phyloP scores from a whole-genome alignment of 768 basidiomycete genomes.

The Cytidiella melzeri region DNA sequence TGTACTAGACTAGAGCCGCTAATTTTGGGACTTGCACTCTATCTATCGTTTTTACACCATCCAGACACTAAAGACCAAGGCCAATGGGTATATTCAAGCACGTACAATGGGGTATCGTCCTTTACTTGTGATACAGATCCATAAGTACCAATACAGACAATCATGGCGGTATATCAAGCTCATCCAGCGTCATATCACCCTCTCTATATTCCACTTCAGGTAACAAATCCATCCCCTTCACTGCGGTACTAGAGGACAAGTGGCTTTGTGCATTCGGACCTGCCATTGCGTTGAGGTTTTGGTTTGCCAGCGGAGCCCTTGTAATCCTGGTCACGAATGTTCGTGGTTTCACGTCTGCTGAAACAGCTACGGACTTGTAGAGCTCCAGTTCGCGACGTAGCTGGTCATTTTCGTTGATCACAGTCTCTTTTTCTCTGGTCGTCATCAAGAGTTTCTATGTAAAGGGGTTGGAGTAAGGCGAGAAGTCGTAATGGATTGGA shows the following conservation, averaged over 20 bases:
- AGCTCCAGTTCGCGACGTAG: constrained; percentile 28
- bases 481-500: too few species aligned
- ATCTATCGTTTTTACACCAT: not conserved
- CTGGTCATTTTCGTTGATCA: constrained; percentile 23
- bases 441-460: constrained; percentile 24
- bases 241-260: not conserved
- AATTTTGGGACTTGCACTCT: not conserved
- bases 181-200: constrained; percentile 28
- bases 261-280: constrained; percentile 1
- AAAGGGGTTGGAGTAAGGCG: not conserved
- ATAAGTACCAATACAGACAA: not conserved
- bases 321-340: constrained; percentile 29
- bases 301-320: constrained; percentile 22
- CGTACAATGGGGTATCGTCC: too few species aligned
- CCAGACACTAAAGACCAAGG: too few species aligned
- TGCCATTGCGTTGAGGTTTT: constrained; percentile 13
- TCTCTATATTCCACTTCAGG: constrained; percentile 11
- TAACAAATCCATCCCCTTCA: constrained; percentile 12
- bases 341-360: constrained; percentile 24
- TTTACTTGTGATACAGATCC: too few species aligned
- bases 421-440: constrained; percentile 28
- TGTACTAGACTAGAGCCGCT: constrained; percentile 55
- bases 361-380: constrained; percentile 30
- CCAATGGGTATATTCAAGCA: not conserved
- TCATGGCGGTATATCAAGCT: constrained; percentile 11